phyloP scores from a whole-genome alignment of 140 eudicot species.

The Cichorium intybus region DNA sequence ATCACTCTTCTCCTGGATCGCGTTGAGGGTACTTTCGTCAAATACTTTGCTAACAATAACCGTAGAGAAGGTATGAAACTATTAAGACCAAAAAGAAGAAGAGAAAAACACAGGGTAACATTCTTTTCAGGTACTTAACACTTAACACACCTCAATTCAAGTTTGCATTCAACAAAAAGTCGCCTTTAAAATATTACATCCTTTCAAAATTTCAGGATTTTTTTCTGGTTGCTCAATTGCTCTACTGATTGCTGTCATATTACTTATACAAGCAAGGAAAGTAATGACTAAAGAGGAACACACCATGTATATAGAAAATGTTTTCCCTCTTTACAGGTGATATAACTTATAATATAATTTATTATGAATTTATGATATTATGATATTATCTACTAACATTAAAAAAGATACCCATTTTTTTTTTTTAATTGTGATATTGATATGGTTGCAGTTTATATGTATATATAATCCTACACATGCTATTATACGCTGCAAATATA shows the following conservation, averaged over 20 bases:
- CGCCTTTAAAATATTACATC: too few relatives aligned
- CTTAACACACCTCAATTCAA: not conserved
- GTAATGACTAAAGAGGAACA: conserved; percentile 44
- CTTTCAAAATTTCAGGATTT: conserved; percentile 73
- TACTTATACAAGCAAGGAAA: conserved; percentile 58
- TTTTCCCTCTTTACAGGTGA: conserved; percentile 78
- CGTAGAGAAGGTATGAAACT: conserved; percentile 79
- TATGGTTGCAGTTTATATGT: conserved; percentile 64
- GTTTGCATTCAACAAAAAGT: too few relatives aligned
- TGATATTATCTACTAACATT: not conserved
- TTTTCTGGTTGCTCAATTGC: conserved; percentile 84
- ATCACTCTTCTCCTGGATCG: conserved; percentile 60
- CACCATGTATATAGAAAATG: conserved; percentile 46
- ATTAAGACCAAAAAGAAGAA: conserved; percentile 60
- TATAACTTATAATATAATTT: not conserved
- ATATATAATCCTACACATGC: conserved; percentile 67
- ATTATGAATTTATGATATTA: not conserved
- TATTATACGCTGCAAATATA: conserved; percentile 74
- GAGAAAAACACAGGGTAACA: conserved; percentile 67
- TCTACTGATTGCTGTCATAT: conserved; percentile 58
- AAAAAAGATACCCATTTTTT: conserved; percentile 4
- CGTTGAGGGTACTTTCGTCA: conserved; percentile 62
- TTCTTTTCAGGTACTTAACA: conserved; percentile 67
- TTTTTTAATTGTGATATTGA: conserved; percentile 28
- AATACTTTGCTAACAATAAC: conserved; percentile 58